phyloP scores from a whole-genome alignment of 345 rosid species.

The Crucihimalaya himalaica region DNA sequence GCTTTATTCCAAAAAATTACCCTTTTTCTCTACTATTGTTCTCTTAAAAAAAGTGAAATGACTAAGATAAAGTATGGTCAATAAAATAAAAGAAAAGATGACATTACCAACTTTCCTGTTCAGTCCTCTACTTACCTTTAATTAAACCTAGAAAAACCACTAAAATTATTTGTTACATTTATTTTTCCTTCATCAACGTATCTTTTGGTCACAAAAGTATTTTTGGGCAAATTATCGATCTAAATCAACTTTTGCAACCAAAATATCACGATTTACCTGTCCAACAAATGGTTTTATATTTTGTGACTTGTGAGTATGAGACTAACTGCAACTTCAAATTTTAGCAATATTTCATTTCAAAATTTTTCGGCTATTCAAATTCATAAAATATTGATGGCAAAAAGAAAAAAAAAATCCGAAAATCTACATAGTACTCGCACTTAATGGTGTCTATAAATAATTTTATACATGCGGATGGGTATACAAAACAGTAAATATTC shows the following conservation, averaged over 20 bases:
- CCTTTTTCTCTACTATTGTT: slow-evolving; percentile 6
- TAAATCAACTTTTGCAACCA: background rate
- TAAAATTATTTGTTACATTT: background rate
- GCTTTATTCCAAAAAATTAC: slow-evolving; percentile 32
- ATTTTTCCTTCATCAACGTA: slow-evolving; percentile 19
- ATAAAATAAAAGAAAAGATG: slow-evolving; percentile 38
- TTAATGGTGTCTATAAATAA: too few species aligned
- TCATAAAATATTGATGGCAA: too few species aligned
- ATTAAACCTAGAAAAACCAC: background rate
- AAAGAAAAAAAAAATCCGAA: too few species aligned
- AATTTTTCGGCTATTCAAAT: too few species aligned
- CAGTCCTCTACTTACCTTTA: slow-evolving; percentile 8
- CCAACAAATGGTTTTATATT: background rate
- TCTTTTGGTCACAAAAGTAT: background rate
- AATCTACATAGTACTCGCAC: too few species aligned
- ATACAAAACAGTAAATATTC: too few species aligned
- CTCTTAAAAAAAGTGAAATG: slow-evolving; percentile 20
- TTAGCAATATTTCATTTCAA: too few species aligned
- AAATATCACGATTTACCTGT: background rate
- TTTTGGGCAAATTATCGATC: slow-evolving; percentile 8
- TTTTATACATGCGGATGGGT: too few species aligned
- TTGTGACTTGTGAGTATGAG: too few species aligned
- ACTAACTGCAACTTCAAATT: too few species aligned
- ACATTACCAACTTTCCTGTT: slow-evolving; percentile 41
- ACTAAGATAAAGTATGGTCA: slow-evolving; percentile 31